Conservation (phyloP, 2,329 filamentous ascomycete species). For the Rhinocladiella similis region DNA sequence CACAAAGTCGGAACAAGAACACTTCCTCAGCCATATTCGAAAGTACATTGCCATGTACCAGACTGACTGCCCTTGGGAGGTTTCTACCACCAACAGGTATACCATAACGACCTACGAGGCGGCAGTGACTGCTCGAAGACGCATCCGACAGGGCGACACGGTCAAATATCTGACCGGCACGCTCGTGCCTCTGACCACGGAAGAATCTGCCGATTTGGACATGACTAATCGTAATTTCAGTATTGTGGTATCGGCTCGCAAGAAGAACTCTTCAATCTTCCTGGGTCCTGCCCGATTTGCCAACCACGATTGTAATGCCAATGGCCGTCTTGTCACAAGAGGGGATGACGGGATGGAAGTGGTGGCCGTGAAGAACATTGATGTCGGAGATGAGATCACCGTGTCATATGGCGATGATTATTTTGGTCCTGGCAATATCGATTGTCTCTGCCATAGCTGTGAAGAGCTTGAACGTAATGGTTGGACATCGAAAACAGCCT, state of each 20-base stretch:
- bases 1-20: conserved; percentile 76
- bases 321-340: conserved; percentile 81
- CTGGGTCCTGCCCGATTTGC: conserved; percentile 94
- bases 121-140: conserved; percentile 75
- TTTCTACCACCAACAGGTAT: conserved; percentile 91
- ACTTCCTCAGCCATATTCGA: conserved; percentile 81
- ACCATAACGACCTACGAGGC: conserved; percentile 90
- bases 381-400: conserved; percentile 89
- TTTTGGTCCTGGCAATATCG: conserved; percentile 91
- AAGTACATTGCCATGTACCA: conserved; percentile 93
- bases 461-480: conserved; percentile 75
- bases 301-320: conserved; percentile 95
- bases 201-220: conserved; percentile 83
- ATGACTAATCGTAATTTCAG: conserved; percentile 89
- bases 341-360: conserved; percentile 89
- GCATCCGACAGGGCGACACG: conserved; percentile 77
- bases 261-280: conserved; percentile 87
- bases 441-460: conserved; percentile 88
- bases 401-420: conserved; percentile 96
- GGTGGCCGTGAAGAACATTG: conserved; percentile 77
- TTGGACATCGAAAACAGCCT: conserved; percentile 60
- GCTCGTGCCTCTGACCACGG: conserved; percentile 85
- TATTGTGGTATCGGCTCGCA: conserved; percentile 89
- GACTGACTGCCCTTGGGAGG: conserved; percentile 91
- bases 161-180: conserved; percentile 91